phyloP scores from a whole-genome alignment of 2,329 filamentous ascomycete species.

The Trichoderma breve region DNA sequence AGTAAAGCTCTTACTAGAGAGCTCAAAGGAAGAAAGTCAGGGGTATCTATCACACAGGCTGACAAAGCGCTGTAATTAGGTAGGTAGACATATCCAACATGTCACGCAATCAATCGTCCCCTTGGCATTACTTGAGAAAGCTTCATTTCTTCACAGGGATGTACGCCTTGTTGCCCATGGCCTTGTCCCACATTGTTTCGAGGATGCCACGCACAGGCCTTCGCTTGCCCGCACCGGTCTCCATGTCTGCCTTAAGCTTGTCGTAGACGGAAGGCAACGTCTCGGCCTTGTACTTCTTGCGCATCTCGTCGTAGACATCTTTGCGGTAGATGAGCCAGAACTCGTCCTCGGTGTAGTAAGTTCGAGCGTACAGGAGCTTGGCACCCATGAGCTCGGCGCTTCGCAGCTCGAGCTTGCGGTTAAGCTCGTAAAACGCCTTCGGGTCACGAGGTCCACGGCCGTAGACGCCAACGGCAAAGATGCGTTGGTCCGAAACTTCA shows the following conservation, averaged over 20 bases:
- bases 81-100: conserved; percentile 13
- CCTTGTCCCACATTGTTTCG: conserved; percentile 33
- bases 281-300: conserved; percentile 49
- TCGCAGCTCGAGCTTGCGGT: conserved; percentile 48
- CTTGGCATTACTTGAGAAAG: neutral
- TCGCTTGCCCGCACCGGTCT: conserved; percentile 27
- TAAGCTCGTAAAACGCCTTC: conserved; percentile 44
- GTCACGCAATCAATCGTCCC: neutral
- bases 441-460: conserved; percentile 38
- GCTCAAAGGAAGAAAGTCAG: neutral
- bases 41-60: conserved; percentile 18
- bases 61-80: conserved; percentile 10
- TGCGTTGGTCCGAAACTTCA: conserved; percentile 31
- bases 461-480: conserved; percentile 49
- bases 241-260: conserved; percentile 46
- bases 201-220: conserved; percentile 29
- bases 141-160: conserved; percentile 28
- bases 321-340: conserved; percentile 54
- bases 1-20: neutral
- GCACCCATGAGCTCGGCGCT: conserved; percentile 50
- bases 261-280: conserved; percentile 50
- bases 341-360: conserved; percentile 51
- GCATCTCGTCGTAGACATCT: conserved; percentile 46
- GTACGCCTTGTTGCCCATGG: conserved; percentile 30
- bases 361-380: conserved; percentile 57